phyloP scores from a whole-genome alignment of 306 rosid genomes.

The Geum urbanum region DNA sequence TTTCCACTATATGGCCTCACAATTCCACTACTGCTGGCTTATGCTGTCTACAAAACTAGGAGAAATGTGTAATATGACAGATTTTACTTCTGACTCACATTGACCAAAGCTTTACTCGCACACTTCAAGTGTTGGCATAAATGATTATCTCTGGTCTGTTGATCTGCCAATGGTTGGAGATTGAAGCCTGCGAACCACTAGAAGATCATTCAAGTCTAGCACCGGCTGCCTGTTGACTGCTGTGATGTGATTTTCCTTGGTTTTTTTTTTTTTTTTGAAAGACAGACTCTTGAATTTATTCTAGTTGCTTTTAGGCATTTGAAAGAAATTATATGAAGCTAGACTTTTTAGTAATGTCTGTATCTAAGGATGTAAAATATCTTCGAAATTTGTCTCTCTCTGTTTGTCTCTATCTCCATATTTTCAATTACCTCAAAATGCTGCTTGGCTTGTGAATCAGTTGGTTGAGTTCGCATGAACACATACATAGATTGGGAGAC shows the following conservation, averaged over 20 bases:
- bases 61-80: constrained; percentile 25
- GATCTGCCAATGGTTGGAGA: background rate
- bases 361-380: too few relatives aligned
- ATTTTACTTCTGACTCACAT: background rate
- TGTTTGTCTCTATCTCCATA: too few relatives aligned
- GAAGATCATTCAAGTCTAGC: background rate
- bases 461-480: too few relatives aligned
- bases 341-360: too few relatives aligned
- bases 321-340: too few relatives aligned
- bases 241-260: too few relatives aligned
- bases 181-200: background rate
- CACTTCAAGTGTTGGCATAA: background rate
- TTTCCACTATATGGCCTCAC: constrained; percentile 58
- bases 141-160: background rate
- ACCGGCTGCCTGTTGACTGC: background rate
- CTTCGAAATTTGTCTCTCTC: too few relatives aligned
- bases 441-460: too few relatives aligned
- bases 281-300: too few relatives aligned
- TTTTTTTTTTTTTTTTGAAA: background rate
- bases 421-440: too few relatives aligned
- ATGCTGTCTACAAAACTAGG: constrained; percentile 49
- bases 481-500: too few relatives aligned
- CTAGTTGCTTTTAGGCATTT: too few relatives aligned
- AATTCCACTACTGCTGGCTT: constrained; percentile 62
- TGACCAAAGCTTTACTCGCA: background rate